These are phyloP conservation scores for Mucor indicus DNA, from an alignment of 371 early-diverging fungal species.

Conservation along the genomic window DNA sequence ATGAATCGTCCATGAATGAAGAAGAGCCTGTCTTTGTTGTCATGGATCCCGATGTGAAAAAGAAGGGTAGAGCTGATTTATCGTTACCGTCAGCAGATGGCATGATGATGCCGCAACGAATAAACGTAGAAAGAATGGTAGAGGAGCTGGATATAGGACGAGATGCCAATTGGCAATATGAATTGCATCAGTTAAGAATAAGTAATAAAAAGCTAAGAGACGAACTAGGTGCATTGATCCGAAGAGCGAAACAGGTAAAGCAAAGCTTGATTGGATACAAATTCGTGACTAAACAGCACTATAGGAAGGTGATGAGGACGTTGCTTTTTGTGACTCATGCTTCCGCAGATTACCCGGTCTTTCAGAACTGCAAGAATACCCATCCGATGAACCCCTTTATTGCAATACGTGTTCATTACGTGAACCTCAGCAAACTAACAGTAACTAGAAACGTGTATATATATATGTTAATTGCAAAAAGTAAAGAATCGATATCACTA, in stretches of 20 bases:
- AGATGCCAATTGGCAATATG: slow-evolving; percentile 34
- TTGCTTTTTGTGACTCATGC: slow-evolving; percentile 8
- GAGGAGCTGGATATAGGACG: slow-evolving; percentile 18
- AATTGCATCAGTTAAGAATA: slow-evolving; percentile 32
- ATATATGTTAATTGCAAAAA: too few species aligned
- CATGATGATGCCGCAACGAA: neutral
- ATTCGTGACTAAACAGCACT: neutral
- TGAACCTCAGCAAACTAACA: neutral
- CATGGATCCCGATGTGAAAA: slow-evolving; percentile 26
- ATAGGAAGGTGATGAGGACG: slow-evolving; percentile 16
- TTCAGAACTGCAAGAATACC: slow-evolving; percentile 9
- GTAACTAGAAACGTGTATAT: too few species aligned
- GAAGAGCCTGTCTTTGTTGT: slow-evolving; percentile 24
- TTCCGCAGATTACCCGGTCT: slow-evolving; percentile 21
- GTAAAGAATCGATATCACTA: too few species aligned
- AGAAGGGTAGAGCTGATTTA: slow-evolving; percentile 21
- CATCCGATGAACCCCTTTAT: slow-evolving; percentile 12
- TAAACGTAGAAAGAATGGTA: neutral
- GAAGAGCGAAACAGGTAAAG: slow-evolving; percentile 17
- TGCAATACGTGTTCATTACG: slow-evolving; percentile 21
- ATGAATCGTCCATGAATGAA: slow-evolving; percentile 10
- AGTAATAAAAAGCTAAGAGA: slow-evolving; percentile 37
- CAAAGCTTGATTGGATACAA: neutral
- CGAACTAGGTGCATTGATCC: slow-evolving; percentile 21
- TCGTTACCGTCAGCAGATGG: slow-evolving; percentile 4